Conservation (phyloP, 1,284 basidiomycete species). For the Rhodofomes roseus region DNA sequence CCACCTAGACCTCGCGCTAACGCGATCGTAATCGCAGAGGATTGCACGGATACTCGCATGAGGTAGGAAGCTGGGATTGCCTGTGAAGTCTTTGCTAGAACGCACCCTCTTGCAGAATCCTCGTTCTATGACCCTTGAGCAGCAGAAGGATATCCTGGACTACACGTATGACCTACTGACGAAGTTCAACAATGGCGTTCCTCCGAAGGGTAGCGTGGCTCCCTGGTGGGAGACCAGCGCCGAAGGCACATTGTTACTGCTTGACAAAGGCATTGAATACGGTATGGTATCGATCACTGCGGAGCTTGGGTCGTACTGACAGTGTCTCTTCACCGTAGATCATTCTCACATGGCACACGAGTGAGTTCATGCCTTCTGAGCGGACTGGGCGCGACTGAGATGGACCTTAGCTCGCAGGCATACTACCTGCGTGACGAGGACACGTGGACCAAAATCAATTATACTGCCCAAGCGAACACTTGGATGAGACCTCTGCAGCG, state of each 20-base stretch:
- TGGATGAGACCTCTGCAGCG: conserved; percentile 77
- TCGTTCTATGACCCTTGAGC: conserved; percentile 54
- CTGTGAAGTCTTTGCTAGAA: too few species aligned
- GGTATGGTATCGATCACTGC: conserved; percentile 34
- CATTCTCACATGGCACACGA: conserved; percentile 68
- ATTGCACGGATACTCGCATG: conserved; percentile 75
- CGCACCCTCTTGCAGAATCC: conserved; percentile 46
- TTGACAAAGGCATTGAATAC: conserved; percentile 75
- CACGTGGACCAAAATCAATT: conserved; percentile 74
- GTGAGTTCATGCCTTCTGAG: conserved; percentile 23
- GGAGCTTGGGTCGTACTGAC: background rate
- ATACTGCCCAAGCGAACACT: conserved; percentile 49
- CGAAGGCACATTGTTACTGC: conserved; percentile 62
- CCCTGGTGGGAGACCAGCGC: conserved; percentile 81
- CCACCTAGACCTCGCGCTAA: background rate
- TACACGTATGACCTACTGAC: conserved; percentile 66
- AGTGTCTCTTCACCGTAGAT: conserved; percentile 32
- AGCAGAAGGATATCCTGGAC: conserved; percentile 72
- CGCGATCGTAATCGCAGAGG: conserved; percentile 36
- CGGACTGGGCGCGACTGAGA: background rate
- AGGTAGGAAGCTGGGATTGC: too few species aligned
- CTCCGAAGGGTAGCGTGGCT: conserved; percentile 66
- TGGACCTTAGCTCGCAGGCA: conserved; percentile 50
- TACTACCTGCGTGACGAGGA: conserved; percentile 71
- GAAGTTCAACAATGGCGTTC: conserved; percentile 60